Conservation (phyloP, 2,329 filamentous ascomycete species). For the Coniochaeta sp. region DNA sequence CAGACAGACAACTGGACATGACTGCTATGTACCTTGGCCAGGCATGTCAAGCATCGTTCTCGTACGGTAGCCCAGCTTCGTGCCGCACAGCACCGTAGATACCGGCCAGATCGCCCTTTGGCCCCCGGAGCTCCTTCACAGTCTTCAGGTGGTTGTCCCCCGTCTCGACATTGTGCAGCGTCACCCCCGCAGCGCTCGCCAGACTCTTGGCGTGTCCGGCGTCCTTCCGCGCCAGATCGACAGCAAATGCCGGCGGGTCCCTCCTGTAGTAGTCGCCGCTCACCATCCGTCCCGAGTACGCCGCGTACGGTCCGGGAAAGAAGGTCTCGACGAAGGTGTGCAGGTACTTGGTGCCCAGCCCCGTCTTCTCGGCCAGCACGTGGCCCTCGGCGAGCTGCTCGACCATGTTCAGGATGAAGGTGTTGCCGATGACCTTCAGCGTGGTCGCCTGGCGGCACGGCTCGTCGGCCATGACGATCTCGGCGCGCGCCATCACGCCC, state of each 20-base stretch:
- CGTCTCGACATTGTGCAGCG: conserved; percentile 57
- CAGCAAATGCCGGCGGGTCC: conserved; percentile 73
- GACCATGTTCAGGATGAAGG: conserved; percentile 77
- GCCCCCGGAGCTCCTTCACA: conserved; percentile 61
- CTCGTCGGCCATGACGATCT: conserved; percentile 65
- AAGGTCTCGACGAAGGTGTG: conserved; percentile 65
- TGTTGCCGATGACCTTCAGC: conserved; percentile 81
- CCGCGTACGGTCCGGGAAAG: conserved; percentile 68
- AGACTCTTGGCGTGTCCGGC: conserved; percentile 64
- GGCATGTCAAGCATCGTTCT: conserved; percentile 45
- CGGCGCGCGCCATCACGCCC: conserved; percentile 61
- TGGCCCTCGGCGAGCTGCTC: conserved; percentile 73
- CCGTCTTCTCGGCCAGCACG: conserved; percentile 71
- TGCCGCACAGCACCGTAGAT: conserved; percentile 76
- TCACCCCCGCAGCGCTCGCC: conserved; percentile 54
- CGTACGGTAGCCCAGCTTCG: conserved; percentile 68
- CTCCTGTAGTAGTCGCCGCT: conserved; percentile 69
- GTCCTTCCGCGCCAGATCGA: conserved; percentile 80
- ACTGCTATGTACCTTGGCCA: neutral
- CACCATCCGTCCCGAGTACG: conserved; percentile 69
- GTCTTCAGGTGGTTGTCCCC: conserved; percentile 61
- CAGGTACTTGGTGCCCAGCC: conserved; percentile 62
- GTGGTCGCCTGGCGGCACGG: conserved; percentile 61
- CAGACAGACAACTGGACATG: no score
- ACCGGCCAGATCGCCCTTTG: conserved; percentile 69